Percentiles rank a stretch among this genome's conserved stretches.
phyloP scores from a whole-genome alignment of 2,329 filamentous ascomycete genomes.

The Curvularia eragrostidis region DNA sequence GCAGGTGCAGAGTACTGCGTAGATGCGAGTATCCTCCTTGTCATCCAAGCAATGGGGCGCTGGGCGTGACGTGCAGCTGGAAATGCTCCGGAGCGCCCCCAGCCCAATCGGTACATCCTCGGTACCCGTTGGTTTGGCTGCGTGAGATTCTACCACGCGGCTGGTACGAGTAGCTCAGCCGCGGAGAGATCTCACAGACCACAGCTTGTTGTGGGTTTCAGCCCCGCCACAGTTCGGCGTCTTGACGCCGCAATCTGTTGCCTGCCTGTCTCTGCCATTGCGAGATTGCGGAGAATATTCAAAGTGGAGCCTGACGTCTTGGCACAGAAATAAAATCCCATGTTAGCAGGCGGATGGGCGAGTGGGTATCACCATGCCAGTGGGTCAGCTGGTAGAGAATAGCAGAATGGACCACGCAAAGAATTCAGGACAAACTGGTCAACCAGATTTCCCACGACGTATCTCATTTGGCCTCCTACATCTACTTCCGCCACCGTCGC shows the following conservation, averaged over 20 bases:
- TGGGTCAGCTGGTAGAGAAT: neutral
- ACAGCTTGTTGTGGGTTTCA: neutral
- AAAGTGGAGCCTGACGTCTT: neutral
- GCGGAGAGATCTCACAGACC: neutral
- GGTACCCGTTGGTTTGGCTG: conserved; percentile 7
- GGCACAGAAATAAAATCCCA: neutral
- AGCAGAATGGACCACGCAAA: neutral
- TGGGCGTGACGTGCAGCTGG: neutral
- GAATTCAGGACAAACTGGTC: neutral
- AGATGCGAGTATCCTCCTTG: neutral
- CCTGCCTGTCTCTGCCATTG: neutral
- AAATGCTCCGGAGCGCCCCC: neutral
- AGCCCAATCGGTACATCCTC: conserved; percentile 9
- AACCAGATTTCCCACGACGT: conserved; percentile 3
- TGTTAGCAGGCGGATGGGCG: neutral
- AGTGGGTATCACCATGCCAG: neutral
- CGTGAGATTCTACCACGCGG: conserved; percentile 2
- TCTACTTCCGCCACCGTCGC: neutral
- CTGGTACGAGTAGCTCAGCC: conserved; percentile 2
- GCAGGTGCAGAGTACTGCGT: neutral
- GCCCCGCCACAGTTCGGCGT: neutral
- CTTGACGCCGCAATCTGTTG: neutral
- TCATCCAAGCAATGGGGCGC: neutral
- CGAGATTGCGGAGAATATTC: neutral
- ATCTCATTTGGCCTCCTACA: neutral